Percentiles rank a stretch among this genome's conserved stretches.
phyloP scores from a whole-genome alignment of 2,329 filamentous ascomycete genomes.

The Daldinia sp. region DNA sequence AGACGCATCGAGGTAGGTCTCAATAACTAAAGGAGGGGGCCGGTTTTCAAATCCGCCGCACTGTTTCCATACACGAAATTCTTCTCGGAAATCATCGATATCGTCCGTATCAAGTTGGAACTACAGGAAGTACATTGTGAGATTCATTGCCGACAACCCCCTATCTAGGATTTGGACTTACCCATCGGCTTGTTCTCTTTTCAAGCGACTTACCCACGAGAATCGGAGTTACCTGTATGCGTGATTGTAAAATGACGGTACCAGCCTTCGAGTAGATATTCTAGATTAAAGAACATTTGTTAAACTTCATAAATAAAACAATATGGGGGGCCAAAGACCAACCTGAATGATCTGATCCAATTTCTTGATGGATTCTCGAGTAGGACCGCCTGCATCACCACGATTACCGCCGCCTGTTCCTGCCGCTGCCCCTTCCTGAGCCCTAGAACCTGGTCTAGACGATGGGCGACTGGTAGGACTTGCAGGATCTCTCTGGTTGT shows the following conservation, averaged over 20 bases:
- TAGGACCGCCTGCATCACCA: constrained; percentile 60
- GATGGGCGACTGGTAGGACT: constrained; percentile 56
- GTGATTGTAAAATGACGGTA: constrained; percentile 83
- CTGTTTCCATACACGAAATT: constrained; percentile 83
- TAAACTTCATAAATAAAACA: constrained; percentile 25
- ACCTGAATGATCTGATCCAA: constrained; percentile 96
- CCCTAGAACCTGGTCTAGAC: constrained; percentile 58
- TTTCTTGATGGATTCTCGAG: constrained; percentile 78
- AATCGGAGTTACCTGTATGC: constrained; percentile 70
- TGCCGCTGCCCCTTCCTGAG: constrained; percentile 55
- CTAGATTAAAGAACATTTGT: constrained; percentile 58
- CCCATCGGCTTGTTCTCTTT: constrained; percentile 51
- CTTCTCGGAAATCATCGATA: constrained; percentile 86
- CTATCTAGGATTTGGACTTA: constrained; percentile 40
- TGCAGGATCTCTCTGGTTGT: constrained; percentile 76
- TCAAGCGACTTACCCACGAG: constrained; percentile 49
- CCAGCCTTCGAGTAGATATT: constrained; percentile 93
- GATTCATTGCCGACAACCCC: background rate
- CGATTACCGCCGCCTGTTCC: constrained; percentile 62
- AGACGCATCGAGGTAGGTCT: constrained; percentile 87
- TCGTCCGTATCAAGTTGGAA: constrained; percentile 97
- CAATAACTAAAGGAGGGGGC: constrained; percentile 87
- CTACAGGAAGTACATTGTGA: constrained; percentile 60
- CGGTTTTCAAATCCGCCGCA: constrained; percentile 81
- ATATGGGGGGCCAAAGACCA: constrained; percentile 45